Percentiles rank a stretch among this genome's conserved stretches.
These are phyloP conservation scores for Berberis vulgaris DNA, from an alignment of 164 flowering plant genomes.

Conservation along the genomic window DNA sequence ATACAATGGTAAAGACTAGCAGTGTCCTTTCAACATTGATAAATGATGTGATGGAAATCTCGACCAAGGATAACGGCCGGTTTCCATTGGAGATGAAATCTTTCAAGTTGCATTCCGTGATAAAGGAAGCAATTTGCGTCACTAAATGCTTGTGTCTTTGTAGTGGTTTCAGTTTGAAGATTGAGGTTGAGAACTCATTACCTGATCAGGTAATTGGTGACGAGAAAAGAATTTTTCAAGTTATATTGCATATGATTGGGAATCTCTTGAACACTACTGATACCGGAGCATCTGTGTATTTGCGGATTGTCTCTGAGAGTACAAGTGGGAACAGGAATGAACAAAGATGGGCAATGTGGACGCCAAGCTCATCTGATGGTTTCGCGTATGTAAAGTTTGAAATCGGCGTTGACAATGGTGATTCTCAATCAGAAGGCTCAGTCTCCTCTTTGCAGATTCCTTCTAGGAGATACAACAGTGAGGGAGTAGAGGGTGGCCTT, in stretches of 20 bases:
- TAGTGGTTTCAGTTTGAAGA: conserved; percentile 41
- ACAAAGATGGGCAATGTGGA: conserved; percentile 62
- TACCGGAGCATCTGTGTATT: conserved; percentile 31
- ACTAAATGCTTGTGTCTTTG: conserved; percentile 61
- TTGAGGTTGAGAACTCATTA: conserved; percentile 52
- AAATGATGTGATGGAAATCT: conserved; percentile 67
- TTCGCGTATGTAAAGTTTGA: conserved; percentile 56
- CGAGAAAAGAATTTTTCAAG: conserved; percentile 83
- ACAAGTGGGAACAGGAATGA: conserved; percentile 50
- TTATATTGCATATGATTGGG: conserved; percentile 83
- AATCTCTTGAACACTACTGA: conserved; percentile 38
- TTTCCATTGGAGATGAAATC: conserved; percentile 46
- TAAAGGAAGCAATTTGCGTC: conserved; percentile 72
- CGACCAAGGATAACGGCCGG: conserved; percentile 46
- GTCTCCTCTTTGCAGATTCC: conserved; percentile 14
- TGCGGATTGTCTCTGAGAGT: conserved; percentile 33
- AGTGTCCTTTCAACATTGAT: conserved; percentile 66
- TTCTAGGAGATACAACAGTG: conserved; percentile 25
- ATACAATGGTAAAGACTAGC: conserved; percentile 61
- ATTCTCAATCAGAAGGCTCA: conserved; percentile 22
- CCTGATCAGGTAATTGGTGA: conserved; percentile 73
- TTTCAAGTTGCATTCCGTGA: conserved; percentile 52
- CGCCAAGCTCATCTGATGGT: conserved; percentile 42
- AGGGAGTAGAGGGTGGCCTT: conserved; percentile 41
- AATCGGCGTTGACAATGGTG: conserved; percentile 25